Base-by-base conservation (phyloP, 352 stramenopile genomes). In the Phytopythium montanum region DNA sequence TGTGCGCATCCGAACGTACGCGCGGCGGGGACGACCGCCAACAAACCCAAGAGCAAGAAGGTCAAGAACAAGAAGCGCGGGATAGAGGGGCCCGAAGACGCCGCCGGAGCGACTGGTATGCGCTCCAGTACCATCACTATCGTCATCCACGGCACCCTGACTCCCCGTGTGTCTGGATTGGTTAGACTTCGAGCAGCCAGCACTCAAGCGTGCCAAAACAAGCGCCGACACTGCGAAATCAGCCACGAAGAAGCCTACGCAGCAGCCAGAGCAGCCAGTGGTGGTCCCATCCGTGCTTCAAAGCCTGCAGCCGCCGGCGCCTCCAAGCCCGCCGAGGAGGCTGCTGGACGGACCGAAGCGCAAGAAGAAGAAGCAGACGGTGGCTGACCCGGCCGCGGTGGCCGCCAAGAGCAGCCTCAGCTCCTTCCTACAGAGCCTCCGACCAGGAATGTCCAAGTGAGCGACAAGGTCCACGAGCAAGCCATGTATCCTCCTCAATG, bases 321-420 rank as follows among this genome's bases (percentile, higher is more conserved):
- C 72, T 2, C 56, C 77, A n/a, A 90, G 80, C 62, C 80, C 79
- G 0, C 82, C 83, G 28, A 61, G 81, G 19, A 90, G 87, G 60
- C 64, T 94, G 31, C 62, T 94, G 6, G 85, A 94, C 39, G 75
- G 72, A 28, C 73, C 75, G 2, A 88, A 84, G 56, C 72, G 75
- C 48, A 84, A 85, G 61, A 91, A 90, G 59, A 88, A 88, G 36
- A 79, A 84, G 56, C 73, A 73, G 31, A 2, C 29, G 3, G 60
- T 60, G 8, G 52, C 65, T 0, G 62, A 85, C 42, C 64, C 74
- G 10, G 76, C 78, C 3, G 62, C 70, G 2, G 54, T 64, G 0
- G 75, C 79, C 50, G 82, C 88, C 21, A 89, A 92, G 62, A 90
- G 70, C 64, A 86, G 61, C 23, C 56, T 92, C 21, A 87, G 64